Percentiles rank a stretch among this genome's conserved stretches.
phyloP scores from a whole-genome alignment of 2,329 filamentous ascomycete genomes.

The Stagonosporopsis vannaccii region DNA sequence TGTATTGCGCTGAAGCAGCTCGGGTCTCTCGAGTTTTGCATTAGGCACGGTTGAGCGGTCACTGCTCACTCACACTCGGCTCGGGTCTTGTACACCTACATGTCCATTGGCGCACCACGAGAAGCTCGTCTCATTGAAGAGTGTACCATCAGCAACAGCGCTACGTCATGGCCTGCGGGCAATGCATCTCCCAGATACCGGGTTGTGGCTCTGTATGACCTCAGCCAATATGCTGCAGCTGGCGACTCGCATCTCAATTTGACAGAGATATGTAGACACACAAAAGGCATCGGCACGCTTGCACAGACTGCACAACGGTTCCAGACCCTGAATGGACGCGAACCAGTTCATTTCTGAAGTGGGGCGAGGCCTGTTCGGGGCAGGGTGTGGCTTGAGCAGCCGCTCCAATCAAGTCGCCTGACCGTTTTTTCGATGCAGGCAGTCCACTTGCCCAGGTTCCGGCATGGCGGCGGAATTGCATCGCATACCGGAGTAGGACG shows the following conservation, averaged over 20 bases:
- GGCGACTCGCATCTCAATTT: neutral
- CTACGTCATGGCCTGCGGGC: neutral
- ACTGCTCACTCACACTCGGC: neutral
- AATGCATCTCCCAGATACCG: neutral
- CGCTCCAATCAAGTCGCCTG: slow-evolving; percentile 14
- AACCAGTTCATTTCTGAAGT: slow-evolving; percentile 23
- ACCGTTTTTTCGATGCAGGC: slow-evolving; percentile 13
- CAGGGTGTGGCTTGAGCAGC: slow-evolving; percentile 21
- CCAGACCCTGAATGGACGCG: slow-evolving; percentile 16
- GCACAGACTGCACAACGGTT: slow-evolving; percentile 20
- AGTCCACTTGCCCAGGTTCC: slow-evolving; percentile 19
- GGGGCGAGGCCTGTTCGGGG: slow-evolving; percentile 14
- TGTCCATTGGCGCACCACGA: neutral
- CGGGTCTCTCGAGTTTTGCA: neutral
- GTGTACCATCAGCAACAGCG: neutral
- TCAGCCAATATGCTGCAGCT: slow-evolving; percentile 2
- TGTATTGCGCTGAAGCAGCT: neutral
- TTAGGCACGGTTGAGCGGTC: neutral
- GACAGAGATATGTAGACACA: slow-evolving; percentile 16
- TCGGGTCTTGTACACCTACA: neutral
- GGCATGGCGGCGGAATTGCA: slow-evolving; percentile 17
- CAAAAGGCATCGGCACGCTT: slow-evolving; percentile 18
- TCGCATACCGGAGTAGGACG: slow-evolving; percentile 9
- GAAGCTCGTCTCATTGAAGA: neutral
- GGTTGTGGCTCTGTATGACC: neutral